phyloP scores from a whole-genome alignment of 306 rosid genomes.

The Psophocarpus tetragonolobus region DNA sequence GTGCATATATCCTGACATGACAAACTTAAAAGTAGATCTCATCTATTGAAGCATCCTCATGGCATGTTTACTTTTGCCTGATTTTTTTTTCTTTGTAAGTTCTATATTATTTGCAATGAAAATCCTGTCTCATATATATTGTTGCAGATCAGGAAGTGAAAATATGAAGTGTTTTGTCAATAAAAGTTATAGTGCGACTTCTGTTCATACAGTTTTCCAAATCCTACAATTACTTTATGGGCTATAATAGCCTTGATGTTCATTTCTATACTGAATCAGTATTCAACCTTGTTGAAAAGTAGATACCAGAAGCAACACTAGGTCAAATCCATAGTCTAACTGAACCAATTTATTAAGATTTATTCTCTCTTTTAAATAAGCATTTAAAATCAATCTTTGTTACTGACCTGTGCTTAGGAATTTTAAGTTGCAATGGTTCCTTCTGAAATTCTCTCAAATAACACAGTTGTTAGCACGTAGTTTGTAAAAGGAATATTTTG shows the following conservation, averaged over 20 bases:
- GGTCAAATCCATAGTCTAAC: slow-evolving; percentile 16
- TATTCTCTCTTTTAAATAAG: slow-evolving; percentile 20
- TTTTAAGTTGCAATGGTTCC: slow-evolving; percentile 12
- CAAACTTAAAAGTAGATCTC: slow-evolving; percentile 13
- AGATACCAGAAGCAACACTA: not conserved
- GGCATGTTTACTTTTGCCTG: not conserved
- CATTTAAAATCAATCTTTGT: not conserved
- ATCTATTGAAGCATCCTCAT: slow-evolving; percentile 20
- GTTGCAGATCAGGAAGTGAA: slow-evolving; percentile 1
- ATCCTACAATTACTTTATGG: not conserved
- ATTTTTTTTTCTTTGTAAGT: slow-evolving; percentile 6
- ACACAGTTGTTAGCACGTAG: slow-evolving; percentile 13
- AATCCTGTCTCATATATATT: not conserved
- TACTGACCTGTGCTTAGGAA: not conserved
- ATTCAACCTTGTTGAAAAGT: slow-evolving; percentile 10
- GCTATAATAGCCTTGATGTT: slow-evolving; percentile 23
- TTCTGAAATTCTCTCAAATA: slow-evolving; percentile 4
- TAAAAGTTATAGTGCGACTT: not conserved
- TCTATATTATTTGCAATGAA: not conserved
- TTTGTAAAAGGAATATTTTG: slow-evolving; percentile 7
- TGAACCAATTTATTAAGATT: slow-evolving; percentile 17
- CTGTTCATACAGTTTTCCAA: not conserved
- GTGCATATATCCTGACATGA: slow-evolving; percentile 4
- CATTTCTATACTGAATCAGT: slow-evolving; percentile 14
- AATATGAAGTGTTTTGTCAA: slow-evolving; percentile 12